Evolutionary conservation across 1,284 basidiomycete species (phyloP), one percentile per base, ranked within the genome.

Genomic region (Inonotus obliquus): DNA sequence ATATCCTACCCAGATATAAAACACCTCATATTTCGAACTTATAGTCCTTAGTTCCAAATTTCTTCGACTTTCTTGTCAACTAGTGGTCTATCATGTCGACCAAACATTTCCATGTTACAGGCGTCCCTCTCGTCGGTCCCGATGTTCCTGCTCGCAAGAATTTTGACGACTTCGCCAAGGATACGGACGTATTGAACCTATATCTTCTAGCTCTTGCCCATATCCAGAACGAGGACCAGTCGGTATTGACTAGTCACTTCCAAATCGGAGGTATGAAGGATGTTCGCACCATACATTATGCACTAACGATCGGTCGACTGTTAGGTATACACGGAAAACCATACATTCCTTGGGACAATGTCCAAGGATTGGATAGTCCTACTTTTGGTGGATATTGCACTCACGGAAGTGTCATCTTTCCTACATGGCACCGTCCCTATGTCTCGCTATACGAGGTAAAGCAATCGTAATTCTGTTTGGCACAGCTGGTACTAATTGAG

Each of bases 371-470:
- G 1, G 54, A 64, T 14, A 61, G 67, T 4, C 65, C 69, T 13
- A 65, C 68, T 17, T 76, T 72, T 71, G 69, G 72, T 10, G 80
- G 80, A 1, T 82, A 82, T 65, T 82, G 81, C 62, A 76, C 75
- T 19, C 81, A 82, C 66, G 79, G 77, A 11, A 76, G 74, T 7
- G 73, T 78, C 13, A 69, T 81, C 13, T 83, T 83, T 73, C 81
- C 81, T 2, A 80, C 79, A 2, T 83, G 78, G 77, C 81, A 82
- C 65, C 71, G 81, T 51, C 79, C 80, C 0, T 82, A 82, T 62
- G 68, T 81, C n/a, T 68, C 74, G n/a, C 68, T 82, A 0, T 76
- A 74, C 57, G 81, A 83, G 74, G 81, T 81, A 62, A 32, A 4
- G 32, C 32, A 32, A 4, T 9, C 9, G 9, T 13, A 3, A 37